Evolutionary conservation across 345 rosid species (phyloP), one percentile per base, ranked within the genome.

Genomic region (Brassica juncea): DNA sequence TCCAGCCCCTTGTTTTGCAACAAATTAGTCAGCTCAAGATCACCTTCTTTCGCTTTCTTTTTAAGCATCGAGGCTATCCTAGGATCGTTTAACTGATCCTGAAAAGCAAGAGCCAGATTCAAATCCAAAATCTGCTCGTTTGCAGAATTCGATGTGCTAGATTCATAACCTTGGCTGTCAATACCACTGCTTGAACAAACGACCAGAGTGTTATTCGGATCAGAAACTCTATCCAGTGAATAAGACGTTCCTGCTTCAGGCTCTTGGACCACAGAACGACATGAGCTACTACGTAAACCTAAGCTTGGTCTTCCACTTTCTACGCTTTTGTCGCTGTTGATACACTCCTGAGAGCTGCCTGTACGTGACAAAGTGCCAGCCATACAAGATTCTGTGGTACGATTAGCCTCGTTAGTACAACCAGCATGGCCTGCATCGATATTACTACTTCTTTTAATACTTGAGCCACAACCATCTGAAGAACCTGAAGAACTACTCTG

Each of bases 401-500:
- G 86, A 82, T 83, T 81, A 81, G 87, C 87, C 81, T 90, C 99
- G 39, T 84, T 83, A 49, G 88, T 70, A 80, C 87, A 87, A 78
- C 85, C 84, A 73, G 86, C 85, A 60, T 88, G 97, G 70, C 94
- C 90, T 55, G 85, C 93, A 84, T 93, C 99, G 14, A 86, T 91
- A 58, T 95, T 93, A 76, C 98, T 89, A 78, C 98, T 93, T 70
- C 92, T 89, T 85, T 96, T 96, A 70, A 92, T 81, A 76, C 98
- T 96, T 79, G 97, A 96, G 63, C 99, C 98, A 87, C 97, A 91
- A 71, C 97, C 99, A 77, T 96, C 99, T 75, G 98, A 96, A 77
- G 99, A 96, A 81, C 98, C 86, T 61, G 99, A 93, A 60, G 99
- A 90, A 86, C 94, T 85, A 77, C 88, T 89, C 61, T 88, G 97